phyloP scores from a whole-genome alignment of 2,329 filamentous ascomycete genomes.

The Uncinocarpus reesii region DNA sequence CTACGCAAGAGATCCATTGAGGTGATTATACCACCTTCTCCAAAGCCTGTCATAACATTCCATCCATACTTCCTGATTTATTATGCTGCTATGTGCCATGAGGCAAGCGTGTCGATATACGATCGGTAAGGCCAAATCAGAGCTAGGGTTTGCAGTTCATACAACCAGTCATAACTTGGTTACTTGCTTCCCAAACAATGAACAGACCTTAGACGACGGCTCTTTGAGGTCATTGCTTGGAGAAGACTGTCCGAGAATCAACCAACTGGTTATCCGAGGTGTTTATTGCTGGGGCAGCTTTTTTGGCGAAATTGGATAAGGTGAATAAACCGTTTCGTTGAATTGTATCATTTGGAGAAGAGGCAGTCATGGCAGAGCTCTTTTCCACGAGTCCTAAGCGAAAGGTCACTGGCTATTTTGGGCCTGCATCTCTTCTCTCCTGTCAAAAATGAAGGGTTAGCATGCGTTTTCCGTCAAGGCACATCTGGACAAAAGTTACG shows the following conservation, averaged over 20 bases:
- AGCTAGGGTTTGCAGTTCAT: not conserved
- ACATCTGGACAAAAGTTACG: conserved; percentile 4
- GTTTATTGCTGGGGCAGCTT: too few relatives aligned
- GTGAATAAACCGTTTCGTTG: not conserved
- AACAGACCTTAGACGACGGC: not conserved
- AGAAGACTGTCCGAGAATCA: too few relatives aligned
- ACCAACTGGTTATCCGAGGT: too few relatives aligned
- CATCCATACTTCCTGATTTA: not conserved
- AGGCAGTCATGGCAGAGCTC: not conserved
- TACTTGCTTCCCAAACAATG: too few relatives aligned
- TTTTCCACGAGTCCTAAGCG: not conserved
- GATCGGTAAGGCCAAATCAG: too few relatives aligned
- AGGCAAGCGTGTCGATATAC: too few relatives aligned
- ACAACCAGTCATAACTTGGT: too few relatives aligned
- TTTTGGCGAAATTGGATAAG: too few relatives aligned
- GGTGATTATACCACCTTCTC: not conserved
- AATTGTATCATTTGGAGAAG: not conserved
- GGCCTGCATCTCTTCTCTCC: not conserved
- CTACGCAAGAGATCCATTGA: not conserved
- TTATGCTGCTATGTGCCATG: not conserved
- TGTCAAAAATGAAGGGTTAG: not conserved
- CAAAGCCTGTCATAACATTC: not conserved
- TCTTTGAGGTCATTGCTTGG: too few relatives aligned
- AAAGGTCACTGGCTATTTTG: not conserved
- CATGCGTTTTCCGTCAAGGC: not conserved